phyloP scores from a whole-genome alignment of 768 basidiomycete species.

The Boletus eberwhitei region DNA sequence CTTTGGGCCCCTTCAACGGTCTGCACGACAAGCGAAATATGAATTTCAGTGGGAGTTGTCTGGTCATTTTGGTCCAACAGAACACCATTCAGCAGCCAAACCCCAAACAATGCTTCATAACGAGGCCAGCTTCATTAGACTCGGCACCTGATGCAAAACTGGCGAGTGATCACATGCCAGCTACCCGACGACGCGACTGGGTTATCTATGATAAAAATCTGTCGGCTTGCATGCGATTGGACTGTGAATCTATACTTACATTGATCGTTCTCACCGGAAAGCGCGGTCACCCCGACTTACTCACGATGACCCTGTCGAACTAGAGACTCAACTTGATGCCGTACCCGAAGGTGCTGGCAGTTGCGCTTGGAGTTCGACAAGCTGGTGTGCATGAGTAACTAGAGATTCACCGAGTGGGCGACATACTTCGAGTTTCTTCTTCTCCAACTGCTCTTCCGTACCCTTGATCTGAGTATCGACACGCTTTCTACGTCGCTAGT shows the following conservation, averaged over 20 bases:
- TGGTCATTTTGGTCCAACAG: not conserved
- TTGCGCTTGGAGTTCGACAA: constrained; percentile 64
- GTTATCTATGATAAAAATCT: not conserved
- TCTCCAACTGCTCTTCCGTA: constrained; percentile 68
- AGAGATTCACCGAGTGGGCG: not conserved
- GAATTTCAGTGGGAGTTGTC: not conserved
- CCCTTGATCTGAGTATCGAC: constrained; percentile 83
- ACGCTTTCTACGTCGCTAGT: constrained; percentile 52
- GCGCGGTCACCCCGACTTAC: not conserved
- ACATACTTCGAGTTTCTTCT: constrained; percentile 76
- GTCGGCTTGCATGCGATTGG: not conserved
- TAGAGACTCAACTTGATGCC: constrained; percentile 5
- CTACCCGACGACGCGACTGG: not conserved
- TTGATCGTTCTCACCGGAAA: not conserved
- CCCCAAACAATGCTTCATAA: not conserved
- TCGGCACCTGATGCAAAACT: not conserved
- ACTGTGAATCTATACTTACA: not conserved
- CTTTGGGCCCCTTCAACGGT: not conserved
- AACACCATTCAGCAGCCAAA: not conserved
- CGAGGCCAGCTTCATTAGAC: not conserved
- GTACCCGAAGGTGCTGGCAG: constrained; percentile 38
- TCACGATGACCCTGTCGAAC: not conserved
- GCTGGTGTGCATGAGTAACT: constrained; percentile 37
- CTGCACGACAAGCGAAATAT: not conserved
- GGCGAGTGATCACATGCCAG: not conserved